These are phyloP conservation scores for Suillus lakei DNA, from an alignment of 768 basidiomycete genomes.

Conservation along the genomic window DNA sequence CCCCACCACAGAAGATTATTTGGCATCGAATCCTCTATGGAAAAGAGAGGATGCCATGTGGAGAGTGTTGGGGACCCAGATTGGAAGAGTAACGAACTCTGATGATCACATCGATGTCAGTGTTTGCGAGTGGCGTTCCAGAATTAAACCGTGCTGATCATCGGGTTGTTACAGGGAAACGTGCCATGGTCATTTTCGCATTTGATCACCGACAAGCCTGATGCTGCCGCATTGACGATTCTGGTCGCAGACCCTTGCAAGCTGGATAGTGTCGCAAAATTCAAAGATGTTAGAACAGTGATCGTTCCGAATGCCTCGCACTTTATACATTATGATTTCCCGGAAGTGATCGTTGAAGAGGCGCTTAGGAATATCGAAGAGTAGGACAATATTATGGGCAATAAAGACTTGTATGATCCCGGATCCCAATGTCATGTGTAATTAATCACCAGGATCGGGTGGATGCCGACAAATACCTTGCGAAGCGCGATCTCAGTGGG, in stretches of 20 bases:
- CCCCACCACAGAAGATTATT: slow-evolving; percentile 2
- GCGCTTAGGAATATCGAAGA: slow-evolving; percentile 5
- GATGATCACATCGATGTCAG: slow-evolving; percentile 13
- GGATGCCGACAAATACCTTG: no score
- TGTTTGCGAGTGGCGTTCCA: slow-evolving; percentile 1
- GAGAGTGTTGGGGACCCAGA: slow-evolving; percentile 14
- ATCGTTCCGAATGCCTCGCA: slow-evolving; percentile 14
- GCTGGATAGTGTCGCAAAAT: slow-evolving; percentile 13
- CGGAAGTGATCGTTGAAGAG: slow-evolving; percentile 18
- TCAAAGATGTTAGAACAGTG: slow-evolving; percentile 16
- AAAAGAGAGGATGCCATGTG: slow-evolving; percentile 14
- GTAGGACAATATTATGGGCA: not conserved
- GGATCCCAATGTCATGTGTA: no score
- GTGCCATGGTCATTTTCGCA: slow-evolving; percentile 21
- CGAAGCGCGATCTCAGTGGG: no score
- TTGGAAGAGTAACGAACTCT: slow-evolving; percentile 10
- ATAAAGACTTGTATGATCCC: not conserved
- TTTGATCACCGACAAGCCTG: slow-evolving; percentile 10
- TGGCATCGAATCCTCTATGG: slow-evolving; percentile 15
- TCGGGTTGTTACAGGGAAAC: slow-evolving; percentile 13
- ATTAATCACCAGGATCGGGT: no score
- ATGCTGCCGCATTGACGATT: slow-evolving; percentile 13
- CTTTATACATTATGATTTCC: slow-evolving; percentile 23
- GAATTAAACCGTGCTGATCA: not conserved
- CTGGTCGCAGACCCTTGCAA: slow-evolving; percentile 17